A percentile compares a stretch with the other conserved stretches of the same genome.
These are phyloP conservation scores for Paspalum vaginatum DNA, from an alignment of 176 grass and related monocot genomes.

Conservation along the genomic window DNA sequence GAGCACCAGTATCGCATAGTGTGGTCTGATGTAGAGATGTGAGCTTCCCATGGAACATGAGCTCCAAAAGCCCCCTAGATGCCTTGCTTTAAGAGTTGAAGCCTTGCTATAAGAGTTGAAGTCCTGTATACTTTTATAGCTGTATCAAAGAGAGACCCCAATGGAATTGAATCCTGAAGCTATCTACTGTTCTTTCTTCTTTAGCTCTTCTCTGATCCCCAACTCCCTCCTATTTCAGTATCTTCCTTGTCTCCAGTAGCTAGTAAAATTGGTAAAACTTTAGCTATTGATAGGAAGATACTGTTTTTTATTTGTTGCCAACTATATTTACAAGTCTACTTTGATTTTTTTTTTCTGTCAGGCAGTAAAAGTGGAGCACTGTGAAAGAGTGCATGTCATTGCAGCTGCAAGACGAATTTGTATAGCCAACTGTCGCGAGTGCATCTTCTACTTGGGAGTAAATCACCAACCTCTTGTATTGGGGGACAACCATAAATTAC, in stretches of 20 bases:
- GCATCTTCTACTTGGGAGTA: conserved; percentile 91
- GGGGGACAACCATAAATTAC: conserved; percentile 99
- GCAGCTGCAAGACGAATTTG: conserved; percentile 89
- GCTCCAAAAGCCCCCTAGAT: not conserved
- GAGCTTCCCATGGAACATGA: not conserved
- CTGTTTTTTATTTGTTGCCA: not conserved
- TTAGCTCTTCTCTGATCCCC: not conserved
- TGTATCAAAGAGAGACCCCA: not conserved
- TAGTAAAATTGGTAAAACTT: not conserved
- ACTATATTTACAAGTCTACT: conserved; percentile 23
- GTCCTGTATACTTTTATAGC: not conserved
- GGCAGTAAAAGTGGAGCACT: conserved; percentile 96
- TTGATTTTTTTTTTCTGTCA: conserved; percentile 46
- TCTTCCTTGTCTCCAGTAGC: not conserved
- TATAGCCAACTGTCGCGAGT: conserved; percentile 95
- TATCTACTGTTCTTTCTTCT: not conserved
- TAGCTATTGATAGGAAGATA: not conserved
- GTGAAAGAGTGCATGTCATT: conserved; percentile 95
- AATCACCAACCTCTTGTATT: conserved; percentile 87
- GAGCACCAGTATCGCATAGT: not conserved
- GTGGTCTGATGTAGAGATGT: not conserved
- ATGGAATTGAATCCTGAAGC: not conserved
- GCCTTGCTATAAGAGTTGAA: not conserved
- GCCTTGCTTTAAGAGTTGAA: not conserved
- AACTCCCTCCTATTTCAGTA: not conserved